These are phyloP conservation scores for Exobasidium rhododendri DNA, from an alignment of 1,284 basidiomycete species.

Conservation along the genomic window DNA sequence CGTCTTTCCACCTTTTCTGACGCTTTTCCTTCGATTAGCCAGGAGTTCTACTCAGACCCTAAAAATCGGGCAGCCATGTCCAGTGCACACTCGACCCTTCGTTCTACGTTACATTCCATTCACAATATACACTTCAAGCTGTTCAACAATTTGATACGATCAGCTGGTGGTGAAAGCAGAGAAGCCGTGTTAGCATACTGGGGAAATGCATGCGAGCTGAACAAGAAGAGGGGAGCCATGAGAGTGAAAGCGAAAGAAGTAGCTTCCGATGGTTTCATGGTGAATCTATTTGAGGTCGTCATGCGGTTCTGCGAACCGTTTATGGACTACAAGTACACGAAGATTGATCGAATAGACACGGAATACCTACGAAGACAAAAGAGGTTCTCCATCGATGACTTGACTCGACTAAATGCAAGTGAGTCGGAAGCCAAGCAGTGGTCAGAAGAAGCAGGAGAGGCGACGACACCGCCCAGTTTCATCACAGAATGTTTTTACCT, in stretches of 20 bases:
- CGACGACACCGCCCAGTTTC: slow-evolving; percentile 66
- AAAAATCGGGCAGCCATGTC: slow-evolving; percentile 36
- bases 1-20: slow-evolving; percentile 46
- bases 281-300: slow-evolving; percentile 79
- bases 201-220: slow-evolving; percentile 70
- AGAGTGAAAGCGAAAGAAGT: slow-evolving; percentile 79
- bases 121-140: slow-evolving; percentile 80
- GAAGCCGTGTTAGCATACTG: slow-evolving; percentile 85
- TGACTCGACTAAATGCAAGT: slow-evolving; percentile 51
- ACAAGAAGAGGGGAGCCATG: slow-evolving; percentile 82
- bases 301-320: slow-evolving; percentile 92
- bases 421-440: slow-evolving; percentile 48
- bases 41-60: slow-evolving; percentile 39
- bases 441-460: slow-evolving; percentile 23
- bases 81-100: slow-evolving; percentile 34
- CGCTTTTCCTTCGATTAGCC: slow-evolving; percentile 37
- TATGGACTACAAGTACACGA: slow-evolving; percentile 85
- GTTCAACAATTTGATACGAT: slow-evolving; percentile 79
- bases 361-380: slow-evolving; percentile 60
- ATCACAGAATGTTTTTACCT: slow-evolving; percentile 94
- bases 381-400: slow-evolving; percentile 37
- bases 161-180: slow-evolving; percentile 69
- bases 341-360: slow-evolving; percentile 82
- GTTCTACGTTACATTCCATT: slow-evolving; percentile 43
- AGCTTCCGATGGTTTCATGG: slow-evolving; percentile 86